Conservation (phyloP, 371 early-diverging fungal species). For the Syncephalastrum racemosum region DNA sequence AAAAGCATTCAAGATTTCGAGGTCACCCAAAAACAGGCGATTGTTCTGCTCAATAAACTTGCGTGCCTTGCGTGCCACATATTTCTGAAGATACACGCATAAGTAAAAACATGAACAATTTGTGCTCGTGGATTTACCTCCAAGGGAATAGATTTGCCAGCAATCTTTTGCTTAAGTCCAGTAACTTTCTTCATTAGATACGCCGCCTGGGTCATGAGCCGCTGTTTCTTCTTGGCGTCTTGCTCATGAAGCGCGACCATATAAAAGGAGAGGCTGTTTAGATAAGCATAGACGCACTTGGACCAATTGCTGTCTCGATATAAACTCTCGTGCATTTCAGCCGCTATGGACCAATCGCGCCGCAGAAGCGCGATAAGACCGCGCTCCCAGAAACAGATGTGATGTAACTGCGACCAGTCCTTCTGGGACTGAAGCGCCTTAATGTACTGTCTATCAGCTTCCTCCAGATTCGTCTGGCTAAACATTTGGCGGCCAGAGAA, state of each 20-base stretch:
- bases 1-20: slow-evolving; percentile 67
- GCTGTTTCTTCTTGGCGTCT: slow-evolving; percentile 5
- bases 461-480: slow-evolving; percentile 40
- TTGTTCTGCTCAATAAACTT: slow-evolving; percentile 59
- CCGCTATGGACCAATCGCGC: slow-evolving; percentile 49
- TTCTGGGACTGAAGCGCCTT: slow-evolving; percentile 34
- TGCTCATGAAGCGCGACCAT: slow-evolving; percentile 11
- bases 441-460: slow-evolving; percentile 47
- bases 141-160: slow-evolving; percentile 71
- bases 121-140: slow-evolving; percentile 40
- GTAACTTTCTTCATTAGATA: slow-evolving; percentile 57
- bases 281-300: slow-evolving; percentile 65
- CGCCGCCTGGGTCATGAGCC: slow-evolving; percentile 13
- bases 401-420: slow-evolving; percentile 71
- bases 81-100: slow-evolving; percentile 42
- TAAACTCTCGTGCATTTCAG: slow-evolving; percentile 50
- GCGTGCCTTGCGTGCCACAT: slow-evolving; percentile 65
- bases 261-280: slow-evolving; percentile 54
- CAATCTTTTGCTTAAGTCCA: slow-evolving; percentile 57
- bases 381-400: slow-evolving; percentile 72
- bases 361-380: slow-evolving; percentile 42
- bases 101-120: not conserved
- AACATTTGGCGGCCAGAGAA: slow-evolving; percentile 53
- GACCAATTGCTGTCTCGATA: slow-evolving; percentile 71
- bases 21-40: slow-evolving; percentile 57